Percentiles rank a stretch among this genome's conserved stretches.
phyloP scores from a whole-genome alignment of 2,329 filamentous ascomycete genomes.

The Talaromyces sp. region DNA sequence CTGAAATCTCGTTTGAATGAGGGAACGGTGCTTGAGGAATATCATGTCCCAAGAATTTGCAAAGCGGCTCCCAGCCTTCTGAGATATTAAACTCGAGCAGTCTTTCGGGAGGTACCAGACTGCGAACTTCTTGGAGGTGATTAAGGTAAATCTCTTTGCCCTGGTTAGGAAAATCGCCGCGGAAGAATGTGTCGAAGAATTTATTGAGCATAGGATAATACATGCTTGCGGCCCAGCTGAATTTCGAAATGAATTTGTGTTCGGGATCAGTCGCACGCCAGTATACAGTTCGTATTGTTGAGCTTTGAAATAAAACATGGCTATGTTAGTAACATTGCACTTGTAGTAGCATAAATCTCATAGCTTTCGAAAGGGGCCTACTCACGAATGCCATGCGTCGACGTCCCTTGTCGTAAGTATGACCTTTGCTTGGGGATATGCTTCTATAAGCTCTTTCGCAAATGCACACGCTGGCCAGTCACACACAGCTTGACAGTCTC shows the following conservation, averaged over 20 bases:
- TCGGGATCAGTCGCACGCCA: conserved; percentile 65
- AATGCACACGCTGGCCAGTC: conserved; percentile 68
- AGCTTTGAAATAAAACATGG: conserved; percentile 36
- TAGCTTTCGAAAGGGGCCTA: conserved; percentile 6
- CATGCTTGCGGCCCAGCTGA: too few species aligned
- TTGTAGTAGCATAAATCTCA: conserved; percentile 6
- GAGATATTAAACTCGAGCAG: too few species aligned
- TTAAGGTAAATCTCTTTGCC: too few species aligned
- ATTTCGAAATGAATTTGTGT: conserved; percentile 52
- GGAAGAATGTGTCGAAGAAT: too few species aligned
- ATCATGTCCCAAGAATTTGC: too few species aligned
- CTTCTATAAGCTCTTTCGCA: conserved; percentile 65
- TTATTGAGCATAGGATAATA: too few species aligned
- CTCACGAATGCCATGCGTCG: conserved; percentile 58
- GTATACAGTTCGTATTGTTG: conserved; percentile 60
- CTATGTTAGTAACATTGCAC: conserved; percentile 28
- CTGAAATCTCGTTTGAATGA: too few species aligned
- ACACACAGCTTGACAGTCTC: conserved; percentile 63
- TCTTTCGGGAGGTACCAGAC: too few species aligned
- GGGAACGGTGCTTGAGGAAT: too few species aligned
- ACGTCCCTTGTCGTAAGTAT: conserved; percentile 65
- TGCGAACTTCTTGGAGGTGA: too few species aligned
- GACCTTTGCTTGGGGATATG: conserved; percentile 70
- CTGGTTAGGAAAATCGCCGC: too few species aligned
- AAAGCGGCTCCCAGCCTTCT: too few species aligned